These are phyloP conservation scores for Pilobolus umbonatus DNA, from an alignment of 192 early-diverging fungal genomes.

Conservation along the genomic window DNA sequence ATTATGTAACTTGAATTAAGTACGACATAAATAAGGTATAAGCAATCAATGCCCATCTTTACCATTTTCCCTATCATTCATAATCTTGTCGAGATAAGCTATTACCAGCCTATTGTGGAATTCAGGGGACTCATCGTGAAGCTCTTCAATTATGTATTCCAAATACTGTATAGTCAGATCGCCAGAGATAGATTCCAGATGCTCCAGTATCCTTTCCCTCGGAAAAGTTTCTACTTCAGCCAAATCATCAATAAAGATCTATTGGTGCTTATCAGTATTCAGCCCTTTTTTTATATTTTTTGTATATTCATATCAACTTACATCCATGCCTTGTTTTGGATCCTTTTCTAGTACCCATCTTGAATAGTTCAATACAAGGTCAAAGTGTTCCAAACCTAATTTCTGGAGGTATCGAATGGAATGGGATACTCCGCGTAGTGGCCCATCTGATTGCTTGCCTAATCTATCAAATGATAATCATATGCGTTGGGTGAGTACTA, in stretches of 20 bases:
- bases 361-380: slow-evolving; percentile 81
- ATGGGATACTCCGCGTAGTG: slow-evolving; percentile 57
- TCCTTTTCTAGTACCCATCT: slow-evolving; percentile 71
- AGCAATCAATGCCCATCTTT: background rate
- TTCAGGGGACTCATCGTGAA: slow-evolving; percentile 59
- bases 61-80: background rate
- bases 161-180: slow-evolving; percentile 71
- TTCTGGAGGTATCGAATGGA: slow-evolving; percentile 74
- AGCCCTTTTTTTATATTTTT: no score
- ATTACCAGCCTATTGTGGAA: slow-evolving; percentile 80
- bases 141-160: slow-evolving; percentile 72
- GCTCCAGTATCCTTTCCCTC: slow-evolving; percentile 54
- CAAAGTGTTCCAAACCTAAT: slow-evolving; percentile 69
- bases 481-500: background rate
- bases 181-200: slow-evolving; percentile 64
- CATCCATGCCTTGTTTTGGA: slow-evolving; percentile 64
- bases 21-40: no score
- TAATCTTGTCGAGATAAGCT: slow-evolving; percentile 69
- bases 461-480: slow-evolving; percentile 17
- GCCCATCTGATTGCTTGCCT: slow-evolving; percentile 42
- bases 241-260: slow-evolving; percentile 55
- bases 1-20: no score
- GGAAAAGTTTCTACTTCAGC: slow-evolving; percentile 59
- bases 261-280: no score
- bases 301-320: slow-evolving; percentile 24